Conservation (phyloP, 441 rosid species). For the Brassica balearica region DNA sequence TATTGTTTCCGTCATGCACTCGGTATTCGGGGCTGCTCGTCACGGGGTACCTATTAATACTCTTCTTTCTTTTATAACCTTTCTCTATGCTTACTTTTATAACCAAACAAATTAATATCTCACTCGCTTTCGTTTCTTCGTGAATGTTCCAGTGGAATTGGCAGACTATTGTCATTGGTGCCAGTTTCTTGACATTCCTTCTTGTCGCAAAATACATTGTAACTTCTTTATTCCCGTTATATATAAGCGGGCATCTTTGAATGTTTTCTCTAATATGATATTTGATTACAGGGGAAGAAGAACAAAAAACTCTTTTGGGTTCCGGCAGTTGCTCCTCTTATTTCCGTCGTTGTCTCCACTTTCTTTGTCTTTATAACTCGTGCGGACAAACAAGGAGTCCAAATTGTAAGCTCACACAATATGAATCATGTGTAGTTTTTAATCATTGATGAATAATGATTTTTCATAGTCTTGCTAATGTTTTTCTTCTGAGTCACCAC, state of each 20-base stretch:
- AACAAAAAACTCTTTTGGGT: constrained; percentile 87
- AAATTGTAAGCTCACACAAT: constrained; percentile 62
- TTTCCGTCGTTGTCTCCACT: constrained; percentile 81
- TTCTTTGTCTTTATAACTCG: constrained; percentile 81
- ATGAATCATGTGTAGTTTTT: neutral
- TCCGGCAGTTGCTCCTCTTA: constrained; percentile 87
- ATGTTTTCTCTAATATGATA: constrained; percentile 13
- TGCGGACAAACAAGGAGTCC: constrained; percentile 87
- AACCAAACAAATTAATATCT: neutral
- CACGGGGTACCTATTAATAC: constrained; percentile 64
- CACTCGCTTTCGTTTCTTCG: neutral
- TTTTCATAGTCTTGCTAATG: constrained; percentile 5
- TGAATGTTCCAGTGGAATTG: constrained; percentile 87
- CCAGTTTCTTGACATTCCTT: constrained; percentile 76
- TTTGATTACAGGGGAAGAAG: constrained; percentile 72
- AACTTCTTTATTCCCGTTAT: constrained; percentile 8
- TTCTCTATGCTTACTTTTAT: neutral
- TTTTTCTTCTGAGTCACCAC: neutral
- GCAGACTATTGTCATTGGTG: constrained; percentile 83
- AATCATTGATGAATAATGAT: neutral
- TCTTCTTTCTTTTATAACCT: neutral
- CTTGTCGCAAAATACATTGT: constrained; percentile 75
- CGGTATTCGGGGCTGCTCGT: constrained; percentile 57
- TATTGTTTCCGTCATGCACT: constrained; percentile 77
- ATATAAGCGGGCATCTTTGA: constrained; percentile 10